phyloP scores from a whole-genome alignment of 371 early-diverging fungal genomes.

The Mucor sp. region DNA sequence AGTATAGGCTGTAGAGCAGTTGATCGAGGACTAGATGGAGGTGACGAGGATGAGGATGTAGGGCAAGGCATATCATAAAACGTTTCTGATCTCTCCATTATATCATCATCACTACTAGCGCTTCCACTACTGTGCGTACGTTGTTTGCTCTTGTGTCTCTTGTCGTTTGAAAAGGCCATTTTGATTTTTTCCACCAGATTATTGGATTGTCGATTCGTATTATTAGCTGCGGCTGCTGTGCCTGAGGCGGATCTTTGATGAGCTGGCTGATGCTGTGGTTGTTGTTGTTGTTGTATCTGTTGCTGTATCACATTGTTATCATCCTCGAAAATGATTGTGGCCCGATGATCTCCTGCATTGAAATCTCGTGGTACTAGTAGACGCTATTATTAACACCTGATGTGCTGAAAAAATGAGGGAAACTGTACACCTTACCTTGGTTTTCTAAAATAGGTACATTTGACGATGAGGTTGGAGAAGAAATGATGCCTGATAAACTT shows the following conservation, averaged over 20 bases:
- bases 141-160: slow-evolving; percentile 6
- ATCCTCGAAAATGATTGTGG: slow-evolving; percentile 7
- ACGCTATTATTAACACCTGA: neutral
- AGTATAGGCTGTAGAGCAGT: slow-evolving; percentile 9
- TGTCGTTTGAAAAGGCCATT: slow-evolving; percentile 36
- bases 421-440: neutral
- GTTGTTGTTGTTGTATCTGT: slow-evolving; percentile 1
- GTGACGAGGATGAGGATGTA: slow-evolving; percentile 14
- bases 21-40: slow-evolving; percentile 7
- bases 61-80: slow-evolving; percentile 2
- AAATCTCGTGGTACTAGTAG: neutral
- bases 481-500: slow-evolving; percentile 23
- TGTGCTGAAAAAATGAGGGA: neutral
- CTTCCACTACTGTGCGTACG: slow-evolving; percentile 2
- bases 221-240: neutral
- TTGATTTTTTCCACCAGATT: slow-evolving; percentile 42
- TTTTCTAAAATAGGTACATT: neutral
- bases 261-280: neutral
- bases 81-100: slow-evolving; percentile 5
- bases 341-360: slow-evolving; percentile 19
- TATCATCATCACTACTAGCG: slow-evolving; percentile 7
- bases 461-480: slow-evolving; percentile 6
- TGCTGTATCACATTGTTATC: slow-evolving; percentile 1
- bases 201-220: neutral
- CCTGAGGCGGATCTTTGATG: neutral